Base-by-base conservation (phyloP, 768 basidiomycete species). In the Guyanaporus albipodus region DNA sequence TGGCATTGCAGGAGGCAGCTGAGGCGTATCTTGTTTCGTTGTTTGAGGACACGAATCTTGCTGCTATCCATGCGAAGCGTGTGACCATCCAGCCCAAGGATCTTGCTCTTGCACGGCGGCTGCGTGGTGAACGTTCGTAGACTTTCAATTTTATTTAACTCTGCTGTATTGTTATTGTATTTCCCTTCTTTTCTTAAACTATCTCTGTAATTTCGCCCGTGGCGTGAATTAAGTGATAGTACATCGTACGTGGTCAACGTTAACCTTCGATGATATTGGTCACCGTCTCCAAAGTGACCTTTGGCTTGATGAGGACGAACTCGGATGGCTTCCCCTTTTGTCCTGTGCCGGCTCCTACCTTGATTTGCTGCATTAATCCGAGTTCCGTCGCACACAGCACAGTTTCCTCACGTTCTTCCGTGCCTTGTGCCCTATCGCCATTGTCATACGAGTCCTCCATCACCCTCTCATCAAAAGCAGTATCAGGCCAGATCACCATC, bases 41-140 rank as follows among this genome's bases (percentile, higher is more conserved):
- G 54, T 87, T 87, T 56, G 84, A 87, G 63, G 86, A 87, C 60
- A 87, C 85, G 54, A 87, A 87, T 68, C 75, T 88, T 62, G 86
- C 87, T 49, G 87, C 87, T 47, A 88, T 89, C 61, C 87, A 90
- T 65, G 86, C 87, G 17, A 89, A 89, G 76, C 82, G 86, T 70
- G 83, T 87, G 27, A 87, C 84, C 19, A 85, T 86, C 62, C 87
- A 89, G 70, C 88, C 88, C 8, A 89, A 89, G 71, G 88, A 90
- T 71, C 78, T 90, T 46, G 83, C 85, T 36, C 75, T 90, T 41
- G 87, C 87, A 38, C 78, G 87, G 38, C 75, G 88, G 60, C 64
- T 90, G 60, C 80, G 88, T 31, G 88, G 88, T 35, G 88, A 90
- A 71, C 74, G 86, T 38, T 80, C 82, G 55, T 44, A 46, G 28